A percentile compares a stretch with the other conserved stretches of the same genome.
Evolutionary conservation across 768 basidiomycete species (phyloP).

Genomic region (Kwoniella pini): DNA sequence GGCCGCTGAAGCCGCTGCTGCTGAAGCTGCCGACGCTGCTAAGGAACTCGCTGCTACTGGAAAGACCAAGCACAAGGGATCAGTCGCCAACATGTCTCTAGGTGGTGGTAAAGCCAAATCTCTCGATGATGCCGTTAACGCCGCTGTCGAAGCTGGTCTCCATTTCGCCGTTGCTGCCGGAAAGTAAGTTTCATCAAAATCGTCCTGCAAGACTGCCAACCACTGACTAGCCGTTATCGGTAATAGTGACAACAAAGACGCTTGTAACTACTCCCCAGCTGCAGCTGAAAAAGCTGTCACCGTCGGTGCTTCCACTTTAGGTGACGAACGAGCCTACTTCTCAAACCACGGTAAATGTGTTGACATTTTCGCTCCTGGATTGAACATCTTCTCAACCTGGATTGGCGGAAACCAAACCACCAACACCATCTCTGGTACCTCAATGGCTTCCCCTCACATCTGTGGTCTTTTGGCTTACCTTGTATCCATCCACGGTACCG

Average conservation of each 20-base stretch:
- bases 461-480: conserved; percentile 84
- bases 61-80: conserved; percentile 83
- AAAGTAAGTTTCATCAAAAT: conserved; percentile 50
- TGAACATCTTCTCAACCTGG: conserved; percentile 89
- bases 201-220: too few relatives aligned
- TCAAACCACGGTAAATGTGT: conserved; percentile 90
- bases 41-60: conserved; percentile 72
- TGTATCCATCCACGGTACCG: conserved; percentile 78
- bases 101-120: conserved; percentile 89
- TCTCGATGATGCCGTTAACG: conserved; percentile 81
- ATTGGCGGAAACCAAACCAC: conserved; percentile 65
- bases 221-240: conserved; percentile 5
- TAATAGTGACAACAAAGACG: conserved; percentile 78
- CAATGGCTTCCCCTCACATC: conserved; percentile 88
- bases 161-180: conserved; percentile 98
- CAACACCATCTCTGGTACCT: conserved; percentile 63
- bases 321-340: conserved; percentile 61
- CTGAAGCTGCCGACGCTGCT: conserved; percentile 64
- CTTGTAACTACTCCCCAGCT: conserved; percentile 91
- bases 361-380: conserved; percentile 85
- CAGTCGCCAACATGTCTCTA: conserved; percentile 79
- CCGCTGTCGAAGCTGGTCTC: conserved; percentile 76
- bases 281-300: conserved; percentile 85
- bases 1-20: conserved; percentile 62
- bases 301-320: conserved; percentile 72